Evolutionary conservation across 345 rosid species (phyloP).

Genomic region (Physaria fendleri): DNA sequence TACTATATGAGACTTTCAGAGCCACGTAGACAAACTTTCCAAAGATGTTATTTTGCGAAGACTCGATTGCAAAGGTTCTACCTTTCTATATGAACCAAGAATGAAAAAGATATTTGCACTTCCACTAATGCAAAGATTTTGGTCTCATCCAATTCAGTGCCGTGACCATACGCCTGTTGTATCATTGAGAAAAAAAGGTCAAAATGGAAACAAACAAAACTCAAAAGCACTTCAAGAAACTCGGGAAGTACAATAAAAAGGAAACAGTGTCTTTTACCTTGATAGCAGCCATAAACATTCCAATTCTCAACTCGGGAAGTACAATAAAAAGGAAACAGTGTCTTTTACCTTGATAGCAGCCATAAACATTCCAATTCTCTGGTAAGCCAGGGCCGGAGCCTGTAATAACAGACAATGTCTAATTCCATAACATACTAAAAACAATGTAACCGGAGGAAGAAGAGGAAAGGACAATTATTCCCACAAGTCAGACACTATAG

Average conservation of each 20-base stretch:
- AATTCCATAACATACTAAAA: neutral
- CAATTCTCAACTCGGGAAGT: neutral
- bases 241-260: neutral
- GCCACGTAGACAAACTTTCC: slow-evolving; percentile 8
- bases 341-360: slow-evolving; percentile 82
- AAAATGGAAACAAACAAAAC: neutral
- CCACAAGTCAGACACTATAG: slow-evolving; percentile 74
- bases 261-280: slow-evolving; percentile 44
- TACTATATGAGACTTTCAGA: slow-evolving; percentile 19
- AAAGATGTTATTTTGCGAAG: neutral
- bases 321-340: neutral
- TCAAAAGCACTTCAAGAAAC: slow-evolving; percentile 1
- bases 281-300: slow-evolving; percentile 89
- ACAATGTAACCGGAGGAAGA: neutral
- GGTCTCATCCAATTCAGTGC: slow-evolving; percentile 73
- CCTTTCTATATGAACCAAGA: slow-evolving; percentile 91
- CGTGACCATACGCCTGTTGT: slow-evolving; percentile 73
- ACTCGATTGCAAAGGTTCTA: slow-evolving; percentile 14
- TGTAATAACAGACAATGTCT: slow-evolving; percentile 24
- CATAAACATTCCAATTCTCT: slow-evolving; percentile 86
- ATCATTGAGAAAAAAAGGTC: too few relatives aligned
- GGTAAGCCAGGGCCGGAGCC: slow-evolving; percentile 95
- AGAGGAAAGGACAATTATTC: slow-evolving; percentile 40
- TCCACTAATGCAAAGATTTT: slow-evolving; percentile 67
- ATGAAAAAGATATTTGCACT: slow-evolving; percentile 85